Conservation (phyloP, 2,329 filamentous ascomycete genomes). For the Pestalotiopsis sp. region DNA sequence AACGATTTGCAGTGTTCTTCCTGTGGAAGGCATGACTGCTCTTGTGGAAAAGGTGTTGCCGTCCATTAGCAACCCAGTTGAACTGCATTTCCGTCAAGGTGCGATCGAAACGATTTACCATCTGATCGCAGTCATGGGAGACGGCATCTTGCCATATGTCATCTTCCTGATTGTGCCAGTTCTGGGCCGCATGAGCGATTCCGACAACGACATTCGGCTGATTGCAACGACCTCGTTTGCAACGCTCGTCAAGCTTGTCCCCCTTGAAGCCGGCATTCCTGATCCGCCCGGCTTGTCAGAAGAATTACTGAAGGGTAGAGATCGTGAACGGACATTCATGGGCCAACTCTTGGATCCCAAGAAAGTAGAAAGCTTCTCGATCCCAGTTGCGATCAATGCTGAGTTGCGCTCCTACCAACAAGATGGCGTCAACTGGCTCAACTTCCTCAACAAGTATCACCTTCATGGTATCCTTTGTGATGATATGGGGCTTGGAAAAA, state of each 20-base stretch:
- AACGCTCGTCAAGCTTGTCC: conserved; percentile 94
- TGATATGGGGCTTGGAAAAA: conserved; percentile 99
- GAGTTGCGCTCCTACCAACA: conserved; percentile 97
- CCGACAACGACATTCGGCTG: conserved; percentile 91
- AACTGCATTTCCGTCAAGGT: conserved; percentile 87
- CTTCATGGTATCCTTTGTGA: conserved; percentile 98
- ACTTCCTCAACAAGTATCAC: conserved; percentile 97
- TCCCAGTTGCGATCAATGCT: conserved; percentile 96
- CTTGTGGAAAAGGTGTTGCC: conserved; percentile 92
- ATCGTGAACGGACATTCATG: conserved; percentile 95
- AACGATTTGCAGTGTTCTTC: conserved; percentile 95
- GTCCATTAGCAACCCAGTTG: conserved; percentile 86
- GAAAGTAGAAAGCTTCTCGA: conserved; percentile 91
- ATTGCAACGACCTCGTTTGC: conserved; percentile 97
- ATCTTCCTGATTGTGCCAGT: conserved; percentile 99
- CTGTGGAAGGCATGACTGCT: conserved; percentile 93
- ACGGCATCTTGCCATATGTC: conserved; percentile 92
- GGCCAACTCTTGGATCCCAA: conserved; percentile 94
- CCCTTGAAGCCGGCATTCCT: conserved; percentile 94
- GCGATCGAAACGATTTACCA: conserved; percentile 96
- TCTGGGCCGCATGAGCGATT: conserved; percentile 96
- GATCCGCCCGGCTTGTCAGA: conserved; percentile 92
- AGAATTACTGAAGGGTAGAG: conserved; percentile 84
- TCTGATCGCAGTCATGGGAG: conserved; percentile 97
- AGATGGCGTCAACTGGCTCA: conserved; percentile 97